Base-by-base conservation (phyloP, 2,329 filamentous ascomycete genomes). In the Colletotrichum euphorbiae region DNA sequence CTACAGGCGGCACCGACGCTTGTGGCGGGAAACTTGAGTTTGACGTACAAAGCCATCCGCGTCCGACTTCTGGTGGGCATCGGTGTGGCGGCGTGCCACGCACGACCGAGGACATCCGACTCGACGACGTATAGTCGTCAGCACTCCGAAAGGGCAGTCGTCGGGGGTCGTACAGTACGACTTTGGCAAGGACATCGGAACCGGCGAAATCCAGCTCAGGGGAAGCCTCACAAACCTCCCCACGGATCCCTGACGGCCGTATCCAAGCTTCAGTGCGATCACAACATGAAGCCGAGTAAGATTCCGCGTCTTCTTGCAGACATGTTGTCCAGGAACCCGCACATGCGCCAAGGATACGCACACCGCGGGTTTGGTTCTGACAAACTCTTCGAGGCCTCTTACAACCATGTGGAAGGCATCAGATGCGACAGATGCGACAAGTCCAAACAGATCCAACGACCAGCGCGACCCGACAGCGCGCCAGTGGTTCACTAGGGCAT, bases 71-170 rank as follows among this genome's bases (percentile, higher is more conserved):
- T 76, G 56, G 75, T 77, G 12, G 75, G 76, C 0, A 75, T 77
- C 1, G 76, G 75, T 2, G 75, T 2, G 75, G 75, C 8, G 75
- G 74, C 38, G 72, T 11, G 1, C 61, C 62, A 8, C 6, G 28
- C 9, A 17, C 6, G 21, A 69, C 73, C 11, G 57, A 77, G 13
- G 79, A 82, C 28, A 74, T 82, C 1, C 75, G 79, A 4, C 70
- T 71, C 0, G 70, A 66, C 12, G 70, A 72, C 7, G 42, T 71
- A 11, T 71, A 11, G 66, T 72, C 4, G 31, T 68, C 48, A 51
- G 73, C 60, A 31, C 59, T 4, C 71, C 70, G 0, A 46, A 24
- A 1, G 19, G 13, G 2, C 4, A 57, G 1, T 51, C 46, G 2
- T 3, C 52, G 2, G 71, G 72, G 0, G 74, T 77, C 1, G 52